Evolutionary conservation across 1,139 yeast genomes (phyloP).

Genomic region (Zygosaccharomyces sapae): DNA sequence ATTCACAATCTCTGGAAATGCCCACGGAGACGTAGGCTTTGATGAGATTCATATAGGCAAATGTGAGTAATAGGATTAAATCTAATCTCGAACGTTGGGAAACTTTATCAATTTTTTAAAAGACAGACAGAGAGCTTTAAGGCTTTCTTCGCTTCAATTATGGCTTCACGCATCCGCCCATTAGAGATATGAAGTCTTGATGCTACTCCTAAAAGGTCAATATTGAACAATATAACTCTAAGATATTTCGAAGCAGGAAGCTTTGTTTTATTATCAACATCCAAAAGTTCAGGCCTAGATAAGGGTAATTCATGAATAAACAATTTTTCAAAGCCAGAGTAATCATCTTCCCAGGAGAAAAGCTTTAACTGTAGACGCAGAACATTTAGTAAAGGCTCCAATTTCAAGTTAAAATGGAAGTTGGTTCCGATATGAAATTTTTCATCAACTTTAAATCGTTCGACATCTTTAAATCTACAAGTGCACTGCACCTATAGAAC

Average conservation of each 20-base stretch:
- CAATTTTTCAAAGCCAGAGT: conserved; percentile 15
- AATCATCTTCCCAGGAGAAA: conserved; percentile 19
- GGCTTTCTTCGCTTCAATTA: conserved; percentile 34
- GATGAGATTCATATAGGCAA: conserved; percentile 40
- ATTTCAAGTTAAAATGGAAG: conserved; percentile 10
- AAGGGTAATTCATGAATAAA: conserved; percentile 19
- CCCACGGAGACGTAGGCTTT: conserved; percentile 45
- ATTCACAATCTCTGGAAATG: conserved; percentile 49
- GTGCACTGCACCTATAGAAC: conserved; percentile 16
- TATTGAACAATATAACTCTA: conserved; percentile 29
- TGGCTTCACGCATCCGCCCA: conserved; percentile 28
- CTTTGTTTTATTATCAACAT: conserved; percentile 24
- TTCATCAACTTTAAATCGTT: conserved; percentile 6
- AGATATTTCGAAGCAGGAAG: conserved; percentile 24
- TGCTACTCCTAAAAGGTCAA: conserved; percentile 22
- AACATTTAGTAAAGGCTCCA: conserved; percentile 14
- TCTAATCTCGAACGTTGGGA: conserved; percentile 39
- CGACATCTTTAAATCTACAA: conserved; percentile 19
- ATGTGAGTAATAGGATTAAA: conserved; percentile 37
- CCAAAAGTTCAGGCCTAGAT: conserved; percentile 23
- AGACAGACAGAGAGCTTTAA: conserved; percentile 36
- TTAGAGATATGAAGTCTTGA: conserved; percentile 23
- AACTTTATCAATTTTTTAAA: conserved; percentile 30
- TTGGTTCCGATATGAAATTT: not conserved
- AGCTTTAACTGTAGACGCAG: conserved; percentile 11